Evolutionary conservation across 306 rosid species (phyloP).

Genomic region (Gynostemma pentaphyllum): DNA sequence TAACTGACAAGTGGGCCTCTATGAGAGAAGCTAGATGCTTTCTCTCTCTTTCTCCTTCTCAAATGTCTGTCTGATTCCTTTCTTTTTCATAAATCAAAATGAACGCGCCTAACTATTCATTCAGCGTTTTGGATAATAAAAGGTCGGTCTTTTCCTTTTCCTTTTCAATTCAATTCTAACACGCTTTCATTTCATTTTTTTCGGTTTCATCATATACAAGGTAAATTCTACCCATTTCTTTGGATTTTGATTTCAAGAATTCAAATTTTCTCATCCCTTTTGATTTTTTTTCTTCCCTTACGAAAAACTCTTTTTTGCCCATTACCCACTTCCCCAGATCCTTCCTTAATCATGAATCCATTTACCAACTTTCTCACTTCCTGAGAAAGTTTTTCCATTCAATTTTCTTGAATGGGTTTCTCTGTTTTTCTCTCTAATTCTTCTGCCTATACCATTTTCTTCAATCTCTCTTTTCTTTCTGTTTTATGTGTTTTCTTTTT

Average conservation of each 20-base stretch:
- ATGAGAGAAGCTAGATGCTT: too few relatives aligned
- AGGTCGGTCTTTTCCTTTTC: background rate
- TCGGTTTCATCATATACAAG: too few relatives aligned
- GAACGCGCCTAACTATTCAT: too few relatives aligned
- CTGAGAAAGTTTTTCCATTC: background rate
- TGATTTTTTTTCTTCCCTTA: background rate
- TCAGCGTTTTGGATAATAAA: constrained; percentile 4
- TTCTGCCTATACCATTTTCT: background rate
- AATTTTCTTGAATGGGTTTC: constrained; percentile 15
- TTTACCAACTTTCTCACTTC: background rate
- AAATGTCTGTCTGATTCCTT: too few relatives aligned
- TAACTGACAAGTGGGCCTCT: too few relatives aligned
- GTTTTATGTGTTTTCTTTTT: constrained; percentile 3
- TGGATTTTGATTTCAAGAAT: background rate
- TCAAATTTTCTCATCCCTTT: background rate
- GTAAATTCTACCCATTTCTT: background rate
- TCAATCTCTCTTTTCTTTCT: constrained; percentile 10
- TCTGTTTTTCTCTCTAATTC: background rate
- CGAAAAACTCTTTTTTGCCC: background rate
- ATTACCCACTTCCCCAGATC: background rate
- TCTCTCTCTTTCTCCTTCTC: too few relatives aligned
- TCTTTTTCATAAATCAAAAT: too few relatives aligned
- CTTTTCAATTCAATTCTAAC: constrained; percentile 5
- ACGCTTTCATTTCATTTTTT: constrained; percentile 1
- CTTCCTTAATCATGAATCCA: background rate